A percentile compares a stretch with the other conserved stretches of the same genome.
These are phyloP conservation scores for Triticum dicoccoides DNA, from an alignment of 176 grass and related monocot genomes.

Conservation along the genomic window DNA sequence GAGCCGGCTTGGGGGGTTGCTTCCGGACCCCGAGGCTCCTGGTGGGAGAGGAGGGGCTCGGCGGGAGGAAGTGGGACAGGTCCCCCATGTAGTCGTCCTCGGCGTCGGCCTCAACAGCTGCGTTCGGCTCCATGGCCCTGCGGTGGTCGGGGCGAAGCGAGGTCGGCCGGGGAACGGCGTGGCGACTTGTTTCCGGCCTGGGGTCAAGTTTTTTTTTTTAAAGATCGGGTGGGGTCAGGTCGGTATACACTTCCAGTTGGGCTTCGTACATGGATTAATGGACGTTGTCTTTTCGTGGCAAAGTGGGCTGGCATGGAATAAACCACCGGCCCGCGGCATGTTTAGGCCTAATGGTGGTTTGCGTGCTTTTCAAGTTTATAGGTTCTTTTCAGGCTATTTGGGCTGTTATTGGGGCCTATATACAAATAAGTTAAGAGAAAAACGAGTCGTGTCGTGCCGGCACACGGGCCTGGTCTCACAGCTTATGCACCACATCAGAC, in stretches of 20 bases:
- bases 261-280: background rate
- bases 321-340: no score
- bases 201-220: no score
- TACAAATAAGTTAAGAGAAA: no score
- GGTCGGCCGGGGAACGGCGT: background rate
- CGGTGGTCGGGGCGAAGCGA: conserved; percentile 12
- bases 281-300: background rate
- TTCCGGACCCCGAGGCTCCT: conserved; percentile 30
- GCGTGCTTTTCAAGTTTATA: no score
- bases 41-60: background rate
- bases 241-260: background rate
- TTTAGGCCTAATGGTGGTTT: no score
- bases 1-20: conserved; percentile 2
- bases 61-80: conserved; percentile 67
- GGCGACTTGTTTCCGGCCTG: no score
- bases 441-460: no score
- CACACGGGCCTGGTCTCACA: no score
- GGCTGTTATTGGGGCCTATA: no score
- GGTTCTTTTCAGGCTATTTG: no score
- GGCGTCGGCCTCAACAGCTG: conserved; percentile 14
- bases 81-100: conserved; percentile 96
- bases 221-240: background rate
- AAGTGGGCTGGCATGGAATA: no score
- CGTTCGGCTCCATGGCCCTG: conserved; percentile 24
- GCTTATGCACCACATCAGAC: no score